phyloP scores from a whole-genome alignment of 352 stramenopile genomes.

The Globisporangium heterothallicum region DNA sequence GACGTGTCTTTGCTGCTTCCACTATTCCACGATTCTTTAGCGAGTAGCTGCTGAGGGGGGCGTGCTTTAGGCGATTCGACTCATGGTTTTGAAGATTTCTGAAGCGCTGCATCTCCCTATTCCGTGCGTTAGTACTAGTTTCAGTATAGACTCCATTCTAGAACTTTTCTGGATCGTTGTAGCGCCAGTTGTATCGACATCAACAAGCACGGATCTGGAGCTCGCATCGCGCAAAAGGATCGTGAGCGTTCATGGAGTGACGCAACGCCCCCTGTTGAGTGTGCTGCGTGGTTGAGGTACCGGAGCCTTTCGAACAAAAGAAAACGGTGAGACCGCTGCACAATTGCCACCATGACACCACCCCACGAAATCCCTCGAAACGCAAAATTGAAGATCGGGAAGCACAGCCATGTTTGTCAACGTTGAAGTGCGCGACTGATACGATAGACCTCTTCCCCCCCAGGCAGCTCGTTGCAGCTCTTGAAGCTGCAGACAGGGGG shows the following conservation, averaged over 20 bases:
- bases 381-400: constrained; percentile 8
- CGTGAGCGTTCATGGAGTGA: too few relatives aligned
- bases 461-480: background rate
- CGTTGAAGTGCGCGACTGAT: constrained; percentile 1
- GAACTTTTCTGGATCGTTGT: background rate
- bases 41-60: background rate
- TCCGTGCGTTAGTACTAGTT: background rate
- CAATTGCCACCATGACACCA: background rate
- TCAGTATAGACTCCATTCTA: background rate
- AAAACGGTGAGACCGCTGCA: background rate
- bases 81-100: background rate
- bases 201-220: background rate
- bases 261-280: too few relatives aligned
- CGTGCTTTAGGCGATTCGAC: background rate
- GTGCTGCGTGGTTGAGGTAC: background rate
- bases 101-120: background rate
- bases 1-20: background rate
- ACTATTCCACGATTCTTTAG: background rate
- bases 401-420: background rate
- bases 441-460: background rate
- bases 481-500: background rate
- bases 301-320: background rate
- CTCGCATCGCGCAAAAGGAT: too few relatives aligned
- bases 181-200: background rate
- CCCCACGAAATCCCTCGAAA: constrained; percentile 2